Base-by-base conservation (phyloP, 1,139 yeast species). In the Pichia terricola region DNA sequence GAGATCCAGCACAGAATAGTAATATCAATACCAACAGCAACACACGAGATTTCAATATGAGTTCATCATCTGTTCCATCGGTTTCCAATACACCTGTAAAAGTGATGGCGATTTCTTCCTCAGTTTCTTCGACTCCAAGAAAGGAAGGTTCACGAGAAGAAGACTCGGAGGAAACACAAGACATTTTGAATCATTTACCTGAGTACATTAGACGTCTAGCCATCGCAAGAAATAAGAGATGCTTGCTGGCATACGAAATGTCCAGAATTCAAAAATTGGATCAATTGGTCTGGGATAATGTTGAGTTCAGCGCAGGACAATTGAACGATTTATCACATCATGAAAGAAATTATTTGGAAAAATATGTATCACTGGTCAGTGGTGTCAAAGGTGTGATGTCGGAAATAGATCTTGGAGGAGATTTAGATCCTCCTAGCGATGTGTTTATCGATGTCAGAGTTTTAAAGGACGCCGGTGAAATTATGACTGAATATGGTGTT, bases 401-500 rank as follows among this genome's bases (percentile, higher is more conserved):
- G 0, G 96, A 88, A 52, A 67, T 91, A n/a, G 98, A 91, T 57
- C 67, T 91, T 35, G 77, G 91, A 28, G 97, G 97, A 0, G 79
- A 86, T 31, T 62, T 91, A 53, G 86, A 77, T 36, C 98, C 98
- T 0, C 98, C 98, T 1, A 76, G 76, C 30, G 94, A 87, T 54
- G 83, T 91, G 37, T 91, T 89, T 56, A 84, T 91, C 10, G 98
- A 91, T 58, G 97, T 91, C 3, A 68, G 98, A 44, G 97, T 91
- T 8, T 65, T 91, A 45, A 84, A 84, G 56, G 95, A 91, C 57
- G 97, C 96, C 0, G 98, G 98, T 1, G 97, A 91, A 59, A 88
- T 91, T 36, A 96, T 89, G 59, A 91, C 98, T 0, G 98, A 91
- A 61, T 91, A 91, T 55, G 98, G 98, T 31, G 95, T 88, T 6